phyloP scores from a whole-genome alignment of 179 eudicot species.

The Vitellaria paradoxa region DNA sequence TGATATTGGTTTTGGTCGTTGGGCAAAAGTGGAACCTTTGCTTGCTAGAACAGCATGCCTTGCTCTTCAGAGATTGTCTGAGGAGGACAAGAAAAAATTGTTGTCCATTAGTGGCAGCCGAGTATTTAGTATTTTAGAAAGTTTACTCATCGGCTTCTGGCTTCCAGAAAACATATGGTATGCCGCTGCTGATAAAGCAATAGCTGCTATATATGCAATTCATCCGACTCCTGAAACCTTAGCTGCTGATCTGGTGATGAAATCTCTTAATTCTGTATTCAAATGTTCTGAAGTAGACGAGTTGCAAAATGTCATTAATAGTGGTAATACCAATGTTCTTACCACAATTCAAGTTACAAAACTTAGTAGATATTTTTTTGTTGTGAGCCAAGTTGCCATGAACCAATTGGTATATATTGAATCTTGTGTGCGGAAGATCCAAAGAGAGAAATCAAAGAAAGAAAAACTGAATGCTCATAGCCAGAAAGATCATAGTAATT shows the following conservation, averaged over 20 bases:
- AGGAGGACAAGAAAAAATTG: constrained; percentile 80
- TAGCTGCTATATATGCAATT: constrained; percentile 72
- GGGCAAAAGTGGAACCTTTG: constrained; percentile 98
- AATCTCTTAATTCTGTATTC: constrained; percentile 53
- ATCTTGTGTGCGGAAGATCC: constrained; percentile 76
- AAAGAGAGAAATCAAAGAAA: constrained; percentile 72
- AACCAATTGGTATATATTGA: constrained; percentile 87
- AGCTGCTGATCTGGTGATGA: constrained; percentile 70
- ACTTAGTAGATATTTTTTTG: constrained; percentile 73
- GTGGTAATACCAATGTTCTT: constrained; percentile 33
- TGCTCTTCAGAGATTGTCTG: constrained; percentile 84
- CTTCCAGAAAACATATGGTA: constrained; percentile 89
- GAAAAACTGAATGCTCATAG: constrained; percentile 53
- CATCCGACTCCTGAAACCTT: constrained; percentile 87
- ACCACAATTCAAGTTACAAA: constrained; percentile 67
- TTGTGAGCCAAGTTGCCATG: constrained; percentile 88
- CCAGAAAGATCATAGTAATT: constrained; percentile 26
- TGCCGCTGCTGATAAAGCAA: constrained; percentile 87
- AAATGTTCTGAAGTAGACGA: constrained; percentile 38
- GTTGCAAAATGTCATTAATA: constrained; percentile 37
- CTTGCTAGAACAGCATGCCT: constrained; percentile 93
- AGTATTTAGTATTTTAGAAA: constrained; percentile 65
- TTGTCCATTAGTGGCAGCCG: constrained; percentile 59
- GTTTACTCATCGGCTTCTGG: constrained; percentile 65
- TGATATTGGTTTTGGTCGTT: constrained; percentile 96